These are phyloP conservation scores for Macroventuria anomochaeta DNA, from an alignment of 2,329 filamentous ascomycete species.

Conservation along the genomic window DNA sequence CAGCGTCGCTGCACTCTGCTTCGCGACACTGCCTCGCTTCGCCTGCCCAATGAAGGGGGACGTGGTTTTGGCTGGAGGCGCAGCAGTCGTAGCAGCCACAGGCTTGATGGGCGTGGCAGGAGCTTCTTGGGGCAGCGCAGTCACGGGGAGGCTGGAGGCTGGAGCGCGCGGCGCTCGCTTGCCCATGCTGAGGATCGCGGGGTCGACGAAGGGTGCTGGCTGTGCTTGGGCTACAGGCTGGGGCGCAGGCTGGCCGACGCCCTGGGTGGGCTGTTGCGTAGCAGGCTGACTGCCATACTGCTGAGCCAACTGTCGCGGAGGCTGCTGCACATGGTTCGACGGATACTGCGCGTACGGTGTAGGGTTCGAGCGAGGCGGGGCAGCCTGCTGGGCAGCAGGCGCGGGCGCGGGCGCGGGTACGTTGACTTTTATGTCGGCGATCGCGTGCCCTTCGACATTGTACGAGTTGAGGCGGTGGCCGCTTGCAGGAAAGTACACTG, in stretches of 20 bases:
- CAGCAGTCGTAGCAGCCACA: constrained; percentile 41
- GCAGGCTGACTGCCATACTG: constrained; percentile 25
- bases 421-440: constrained; percentile 65
- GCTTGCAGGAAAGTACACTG: constrained; percentile 62
- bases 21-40: constrained; percentile 39
- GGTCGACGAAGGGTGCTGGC: constrained; percentile 70
- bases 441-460: constrained; percentile 63
- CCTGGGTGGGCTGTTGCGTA: constrained; percentile 10
- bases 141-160: constrained; percentile 20
- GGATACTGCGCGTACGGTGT: constrained; percentile 32
- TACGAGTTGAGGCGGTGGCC: constrained; percentile 61
- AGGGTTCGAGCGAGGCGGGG: constrained; percentile 24
- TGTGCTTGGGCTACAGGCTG: constrained; percentile 36
- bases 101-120: constrained; percentile 55
- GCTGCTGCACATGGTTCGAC: constrained; percentile 19
- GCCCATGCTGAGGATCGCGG: constrained; percentile 77
- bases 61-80: constrained; percentile 44
- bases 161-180: constrained; percentile 36
- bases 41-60: constrained; percentile 48
- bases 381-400: constrained; percentile 14
- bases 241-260: constrained; percentile 26
- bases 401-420: constrained; percentile 24
- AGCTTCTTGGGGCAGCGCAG: constrained; percentile 44
- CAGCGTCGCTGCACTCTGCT: constrained; percentile 49
- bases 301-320: constrained; percentile 7